phyloP scores from a whole-genome alignment of 257 asterid species.

The Catharanthus roseus region DNA sequence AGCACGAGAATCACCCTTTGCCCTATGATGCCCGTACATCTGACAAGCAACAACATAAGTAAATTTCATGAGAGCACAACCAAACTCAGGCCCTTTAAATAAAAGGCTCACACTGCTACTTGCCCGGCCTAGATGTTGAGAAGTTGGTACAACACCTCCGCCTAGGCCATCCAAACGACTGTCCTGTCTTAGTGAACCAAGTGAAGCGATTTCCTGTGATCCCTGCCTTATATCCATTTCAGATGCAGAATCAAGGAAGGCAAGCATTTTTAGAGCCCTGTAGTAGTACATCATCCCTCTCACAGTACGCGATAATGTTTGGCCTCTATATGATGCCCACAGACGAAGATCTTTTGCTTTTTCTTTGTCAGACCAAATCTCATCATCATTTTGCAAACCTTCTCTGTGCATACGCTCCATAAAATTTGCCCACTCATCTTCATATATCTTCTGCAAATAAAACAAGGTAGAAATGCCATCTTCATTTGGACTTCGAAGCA shows the following conservation, averaged over 20 bases:
- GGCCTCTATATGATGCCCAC: slow-evolving; percentile 99
- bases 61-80: slow-evolving; percentile 74
- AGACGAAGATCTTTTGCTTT: slow-evolving; percentile 70
- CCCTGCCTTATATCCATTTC: slow-evolving; percentile 85
- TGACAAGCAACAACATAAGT: slow-evolving; percentile 92
- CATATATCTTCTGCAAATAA: slow-evolving; percentile 81
- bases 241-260: slow-evolving; percentile 82
- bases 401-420: slow-evolving; percentile 80
- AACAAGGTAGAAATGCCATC: slow-evolving; percentile 82
- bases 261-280: slow-evolving; percentile 88
- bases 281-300: slow-evolving; percentile 98
- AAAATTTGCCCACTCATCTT: slow-evolving; percentile 83
- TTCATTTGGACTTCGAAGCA: slow-evolving; percentile 72
- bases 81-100: slow-evolving; percentile 72
- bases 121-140: slow-evolving; percentile 57
- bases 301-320: slow-evolving; percentile 85
- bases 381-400: slow-evolving; percentile 61
- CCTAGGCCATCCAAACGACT: slow-evolving; percentile 29
- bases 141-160: slow-evolving; percentile 21
- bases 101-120: slow-evolving; percentile 70
- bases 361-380: slow-evolving; percentile 57
- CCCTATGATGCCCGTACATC: slow-evolving; percentile 85
- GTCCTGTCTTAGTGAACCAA: slow-evolving; percentile 36
- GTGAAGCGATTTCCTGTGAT: slow-evolving; percentile 47
- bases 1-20: slow-evolving; percentile 71